Conservation (phyloP, 805 yeast species). For the Metschnikowia chrysomelidarum region DNA sequence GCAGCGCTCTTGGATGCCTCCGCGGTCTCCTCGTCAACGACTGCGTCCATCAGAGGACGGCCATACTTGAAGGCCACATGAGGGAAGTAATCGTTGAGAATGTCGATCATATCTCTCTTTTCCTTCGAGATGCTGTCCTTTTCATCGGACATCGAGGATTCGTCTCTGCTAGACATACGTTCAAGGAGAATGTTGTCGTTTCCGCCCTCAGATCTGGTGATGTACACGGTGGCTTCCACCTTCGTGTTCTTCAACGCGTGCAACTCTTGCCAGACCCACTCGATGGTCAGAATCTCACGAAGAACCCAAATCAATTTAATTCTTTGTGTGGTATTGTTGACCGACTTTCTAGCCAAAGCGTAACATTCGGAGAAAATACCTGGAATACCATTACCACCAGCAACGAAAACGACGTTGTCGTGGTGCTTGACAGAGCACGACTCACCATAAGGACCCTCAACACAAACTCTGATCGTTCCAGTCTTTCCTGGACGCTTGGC, state of each 20-base stretch:
- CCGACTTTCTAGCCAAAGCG: slow-evolving; percentile 25
- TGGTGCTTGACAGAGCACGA: slow-evolving; percentile 47
- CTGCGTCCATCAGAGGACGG: slow-evolving; percentile 46
- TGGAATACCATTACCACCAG: slow-evolving; percentile 79
- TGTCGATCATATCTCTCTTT: slow-evolving; percentile 4
- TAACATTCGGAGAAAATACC: slow-evolving; percentile 47
- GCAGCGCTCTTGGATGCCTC: slow-evolving; percentile 42
- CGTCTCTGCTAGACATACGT: slow-evolving; percentile 10
- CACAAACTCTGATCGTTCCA: slow-evolving; percentile 29
- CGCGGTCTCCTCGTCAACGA: slow-evolving; percentile 37
- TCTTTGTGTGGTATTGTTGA: slow-evolving; percentile 14
- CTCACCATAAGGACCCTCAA: slow-evolving; percentile 75
- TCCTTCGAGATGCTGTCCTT: slow-evolving; percentile 6
- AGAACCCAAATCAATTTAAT: slow-evolving; percentile 19
- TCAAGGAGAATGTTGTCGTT: slow-evolving; percentile 6
- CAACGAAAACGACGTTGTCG: slow-evolving; percentile 55
- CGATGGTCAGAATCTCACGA: slow-evolving; percentile 14
- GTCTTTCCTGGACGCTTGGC: slow-evolving; percentile 31
- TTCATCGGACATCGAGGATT: slow-evolving; percentile 10
- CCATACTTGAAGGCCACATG: slow-evolving; percentile 20
- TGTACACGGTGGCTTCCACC: slow-evolving; percentile 15
- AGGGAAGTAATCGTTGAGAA: slow-evolving; percentile 15
- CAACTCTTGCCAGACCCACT: slow-evolving; percentile 18
- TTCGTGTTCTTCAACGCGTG: slow-evolving; percentile 10
- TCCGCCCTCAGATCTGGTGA: slow-evolving; percentile 14